phyloP scores from a whole-genome alignment of 2,329 filamentous ascomycete genomes.

The Aspergillus sojae region DNA sequence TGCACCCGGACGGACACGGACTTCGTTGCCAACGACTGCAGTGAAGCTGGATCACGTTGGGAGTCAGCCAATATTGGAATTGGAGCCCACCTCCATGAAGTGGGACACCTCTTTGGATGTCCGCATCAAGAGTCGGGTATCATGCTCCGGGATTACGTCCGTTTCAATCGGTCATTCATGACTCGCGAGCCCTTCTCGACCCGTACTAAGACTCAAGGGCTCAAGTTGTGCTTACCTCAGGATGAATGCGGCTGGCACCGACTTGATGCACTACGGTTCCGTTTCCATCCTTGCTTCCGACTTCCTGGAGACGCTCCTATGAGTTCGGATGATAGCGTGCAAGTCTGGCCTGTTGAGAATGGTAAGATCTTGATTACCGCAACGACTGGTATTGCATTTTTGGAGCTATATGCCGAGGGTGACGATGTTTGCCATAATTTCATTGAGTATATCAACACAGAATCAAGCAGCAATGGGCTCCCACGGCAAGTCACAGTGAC shows the following conservation, averaged over 20 bases:
- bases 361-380: constrained; percentile 76
- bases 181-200: constrained; percentile 83
- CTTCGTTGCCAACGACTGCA: constrained; percentile 80
- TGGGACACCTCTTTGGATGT: constrained; percentile 86
- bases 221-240: constrained; percentile 68
- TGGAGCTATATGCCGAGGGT: constrained; percentile 80
- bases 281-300: constrained; percentile 86
- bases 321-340: constrained; percentile 72
- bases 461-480: constrained; percentile 58
- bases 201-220: constrained; percentile 78
- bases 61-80: constrained; percentile 94
- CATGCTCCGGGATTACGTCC: constrained; percentile 87
- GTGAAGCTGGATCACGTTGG: constrained; percentile 88
- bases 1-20: constrained; percentile 85
- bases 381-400: constrained; percentile 77
- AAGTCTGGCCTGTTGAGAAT: constrained; percentile 82
- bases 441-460: constrained; percentile 74
- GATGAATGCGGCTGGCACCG: constrained; percentile 94
- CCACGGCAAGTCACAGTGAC: constrained; percentile 74
- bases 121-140: constrained; percentile 88
- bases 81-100: constrained; percentile 88
- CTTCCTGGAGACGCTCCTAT: constrained; percentile 72
- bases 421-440: constrained; percentile 78
- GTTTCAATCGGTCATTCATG: constrained; percentile 80
- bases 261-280: constrained; percentile 84